phyloP scores from a whole-genome alignment of 1,284 basidiomycete species.

The Boletellus deceptivus region DNA sequence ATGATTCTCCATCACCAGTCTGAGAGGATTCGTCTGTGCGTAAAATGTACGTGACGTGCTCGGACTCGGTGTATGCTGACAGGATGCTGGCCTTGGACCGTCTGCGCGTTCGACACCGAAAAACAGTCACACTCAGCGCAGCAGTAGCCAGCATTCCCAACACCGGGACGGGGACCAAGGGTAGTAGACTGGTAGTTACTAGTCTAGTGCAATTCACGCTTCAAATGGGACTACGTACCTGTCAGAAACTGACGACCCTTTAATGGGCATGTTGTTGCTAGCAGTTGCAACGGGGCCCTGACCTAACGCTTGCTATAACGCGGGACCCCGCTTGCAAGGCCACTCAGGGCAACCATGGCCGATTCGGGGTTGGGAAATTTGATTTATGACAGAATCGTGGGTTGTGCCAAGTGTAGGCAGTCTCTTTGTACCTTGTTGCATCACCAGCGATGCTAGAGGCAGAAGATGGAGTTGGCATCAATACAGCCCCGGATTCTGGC shows the following conservation, averaged over 20 bases:
- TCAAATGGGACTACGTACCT: conserved; percentile 9
- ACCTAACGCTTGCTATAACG: not conserved
- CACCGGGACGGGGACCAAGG: conserved; percentile 9
- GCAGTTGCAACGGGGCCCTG: conserved; percentile 2
- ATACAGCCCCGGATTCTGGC: not conserved
- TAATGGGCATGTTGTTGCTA: not conserved
- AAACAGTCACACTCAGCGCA: conserved; percentile 7
- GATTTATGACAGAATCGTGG: not conserved
- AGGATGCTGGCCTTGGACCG: conserved; percentile 1
- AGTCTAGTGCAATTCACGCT: not conserved
- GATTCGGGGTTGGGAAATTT: not conserved
- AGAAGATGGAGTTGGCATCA: not conserved
- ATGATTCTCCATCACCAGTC: conserved; percentile 8
- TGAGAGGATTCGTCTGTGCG: conserved; percentile 11
- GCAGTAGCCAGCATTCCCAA: conserved; percentile 9
- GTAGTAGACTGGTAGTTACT: conserved; percentile 7
- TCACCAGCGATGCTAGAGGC: not conserved
- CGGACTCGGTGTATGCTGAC: not conserved
- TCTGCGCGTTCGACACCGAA: conserved; percentile 2
- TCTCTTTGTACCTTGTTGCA: not conserved
- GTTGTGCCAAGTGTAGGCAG: not conserved
- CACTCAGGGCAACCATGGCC: too few relatives aligned
- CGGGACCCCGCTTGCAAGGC: not conserved
- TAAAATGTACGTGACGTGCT: not conserved
- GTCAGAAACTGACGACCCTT: not conserved